A percentile compares a stretch with the other conserved stretches of the same genome.
These are phyloP conservation scores for Aspergillus sp. DNA, from an alignment of 2,329 filamentous ascomycete species.

Conservation along the genomic window DNA sequence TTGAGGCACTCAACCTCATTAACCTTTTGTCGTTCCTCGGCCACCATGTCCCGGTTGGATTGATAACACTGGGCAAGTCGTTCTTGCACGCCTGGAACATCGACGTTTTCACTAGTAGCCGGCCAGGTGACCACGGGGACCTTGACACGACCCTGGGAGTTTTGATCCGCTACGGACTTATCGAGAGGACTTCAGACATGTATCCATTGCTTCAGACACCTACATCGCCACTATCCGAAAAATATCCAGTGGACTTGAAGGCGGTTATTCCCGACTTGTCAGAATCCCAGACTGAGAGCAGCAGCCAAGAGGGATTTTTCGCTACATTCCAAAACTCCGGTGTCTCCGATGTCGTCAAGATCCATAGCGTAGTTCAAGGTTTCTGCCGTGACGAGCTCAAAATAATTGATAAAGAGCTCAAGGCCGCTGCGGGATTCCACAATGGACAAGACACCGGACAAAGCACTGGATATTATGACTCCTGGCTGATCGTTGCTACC, in stretches of 20 bases:
- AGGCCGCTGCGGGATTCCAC: slow-evolving; percentile 3
- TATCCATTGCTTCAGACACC: slow-evolving; percentile 24
- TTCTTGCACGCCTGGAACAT: slow-evolving; percentile 33
- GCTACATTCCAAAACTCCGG: slow-evolving; percentile 29
- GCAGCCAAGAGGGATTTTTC: slow-evolving; percentile 35
- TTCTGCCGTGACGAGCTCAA: slow-evolving; percentile 49
- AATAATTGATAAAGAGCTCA: slow-evolving; percentile 32
- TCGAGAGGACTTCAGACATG: slow-evolving; percentile 41
- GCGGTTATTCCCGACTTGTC: slow-evolving; percentile 28
- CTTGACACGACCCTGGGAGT: slow-evolving; percentile 48
- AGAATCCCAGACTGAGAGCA: slow-evolving; percentile 35
- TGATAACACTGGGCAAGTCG: slow-evolving; percentile 57
- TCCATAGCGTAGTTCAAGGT: slow-evolving; percentile 49
- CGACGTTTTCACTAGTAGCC: slow-evolving; percentile 39
- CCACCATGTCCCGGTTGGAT: slow-evolving; percentile 64
- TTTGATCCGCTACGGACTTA: slow-evolving; percentile 47
- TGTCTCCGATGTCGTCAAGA: slow-evolving; percentile 46
- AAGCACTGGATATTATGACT: slow-evolving; percentile 38
- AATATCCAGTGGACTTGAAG: slow-evolving; percentile 24
- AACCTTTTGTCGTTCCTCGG: slow-evolving; percentile 65
- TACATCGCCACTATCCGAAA: slow-evolving; percentile 21
- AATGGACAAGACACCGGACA: slow-evolving; percentile 23
- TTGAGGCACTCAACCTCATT: slow-evolving; percentile 63
- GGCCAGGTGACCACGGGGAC: slow-evolving; percentile 36
- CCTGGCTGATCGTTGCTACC: slow-evolving; percentile 45